A percentile compares a stretch with the other conserved stretches of the same genome.
These are phyloP conservation scores for Avena sativa DNA, from an alignment of 176 grass and related monocot species.

Conservation along the genomic window DNA sequence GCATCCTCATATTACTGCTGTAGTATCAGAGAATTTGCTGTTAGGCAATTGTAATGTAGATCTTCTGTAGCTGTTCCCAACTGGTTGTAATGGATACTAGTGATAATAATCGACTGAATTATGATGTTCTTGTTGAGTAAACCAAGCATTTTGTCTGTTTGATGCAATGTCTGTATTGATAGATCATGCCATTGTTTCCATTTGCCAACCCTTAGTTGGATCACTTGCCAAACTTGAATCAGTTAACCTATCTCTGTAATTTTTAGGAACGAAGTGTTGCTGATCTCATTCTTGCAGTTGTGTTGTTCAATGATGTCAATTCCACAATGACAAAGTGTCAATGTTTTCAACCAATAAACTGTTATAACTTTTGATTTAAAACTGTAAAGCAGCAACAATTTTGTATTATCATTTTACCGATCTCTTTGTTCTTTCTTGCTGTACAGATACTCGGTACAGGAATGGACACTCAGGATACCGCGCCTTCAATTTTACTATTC, in stretches of 20 bases:
- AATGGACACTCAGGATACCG: slow-evolving; percentile 98
- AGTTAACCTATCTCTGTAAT: neutral
- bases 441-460: slow-evolving; percentile 90
- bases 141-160: neutral
- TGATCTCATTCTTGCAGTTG: slow-evolving; percentile 19
- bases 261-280: neutral
- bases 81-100: neutral
- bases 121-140: slow-evolving; percentile 2
- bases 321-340: neutral
- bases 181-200: neutral
- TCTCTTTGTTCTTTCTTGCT: slow-evolving; percentile 29
- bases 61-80: neutral
- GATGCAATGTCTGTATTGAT: neutral
- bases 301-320: neutral
- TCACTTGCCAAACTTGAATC: neutral
- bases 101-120: neutral
- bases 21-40: slow-evolving; percentile 3
- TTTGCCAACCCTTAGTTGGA: slow-evolving; percentile 1
- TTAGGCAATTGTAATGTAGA: neutral
- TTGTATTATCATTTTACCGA: neutral
- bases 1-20: neutral
- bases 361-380: neutral
- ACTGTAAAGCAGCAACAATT: neutral
- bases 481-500: slow-evolving; percentile 89
- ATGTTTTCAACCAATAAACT: slow-evolving; percentile 11